Conservation (phyloP, 1,284 basidiomycete species). For the Coniophora puteana region DNA sequence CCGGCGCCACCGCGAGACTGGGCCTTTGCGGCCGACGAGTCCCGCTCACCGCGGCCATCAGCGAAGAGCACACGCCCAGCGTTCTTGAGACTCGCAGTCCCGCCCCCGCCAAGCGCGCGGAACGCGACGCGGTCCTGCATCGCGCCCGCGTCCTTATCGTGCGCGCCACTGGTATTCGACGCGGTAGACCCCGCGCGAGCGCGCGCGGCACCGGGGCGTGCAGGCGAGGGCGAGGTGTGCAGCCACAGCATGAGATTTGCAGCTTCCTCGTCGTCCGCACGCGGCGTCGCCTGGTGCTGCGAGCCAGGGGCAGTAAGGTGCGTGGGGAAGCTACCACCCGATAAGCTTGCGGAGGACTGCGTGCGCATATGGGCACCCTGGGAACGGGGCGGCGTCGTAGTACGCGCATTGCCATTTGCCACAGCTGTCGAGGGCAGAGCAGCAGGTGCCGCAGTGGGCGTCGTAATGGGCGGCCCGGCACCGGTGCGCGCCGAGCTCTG, state of each 20-base stretch:
- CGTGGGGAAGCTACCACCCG: neutral
- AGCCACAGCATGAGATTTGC: constrained; percentile 77
- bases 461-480: too few species aligned
- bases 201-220: constrained; percentile 45
- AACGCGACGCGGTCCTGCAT: constrained; percentile 53
- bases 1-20: constrained; percentile 15
- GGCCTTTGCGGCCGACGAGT: constrained; percentile 20
- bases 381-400: constrained; percentile 26
- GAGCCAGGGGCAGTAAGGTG: too few species aligned
- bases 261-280: constrained; percentile 61
- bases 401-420: constrained; percentile 12
- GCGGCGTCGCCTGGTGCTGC: constrained; percentile 26
- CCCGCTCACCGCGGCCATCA: constrained; percentile 27
- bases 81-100: constrained; percentile 42
- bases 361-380: constrained; percentile 13
- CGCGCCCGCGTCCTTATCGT: constrained; percentile 43
- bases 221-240: constrained; percentile 77
- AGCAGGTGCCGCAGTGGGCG: constrained; percentile 30
- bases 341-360: neutral
- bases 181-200: too few species aligned
- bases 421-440: constrained; percentile 25
- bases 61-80: constrained; percentile 69
- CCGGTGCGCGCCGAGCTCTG: constrained; percentile 60
- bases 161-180: constrained; percentile 38
- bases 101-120: constrained; percentile 45